A percentile compares a stretch with the other conserved stretches of the same genome.
Conservation (phyloP, 805 yeast species). For the Hanseniaspora valbyensis region DNA sequence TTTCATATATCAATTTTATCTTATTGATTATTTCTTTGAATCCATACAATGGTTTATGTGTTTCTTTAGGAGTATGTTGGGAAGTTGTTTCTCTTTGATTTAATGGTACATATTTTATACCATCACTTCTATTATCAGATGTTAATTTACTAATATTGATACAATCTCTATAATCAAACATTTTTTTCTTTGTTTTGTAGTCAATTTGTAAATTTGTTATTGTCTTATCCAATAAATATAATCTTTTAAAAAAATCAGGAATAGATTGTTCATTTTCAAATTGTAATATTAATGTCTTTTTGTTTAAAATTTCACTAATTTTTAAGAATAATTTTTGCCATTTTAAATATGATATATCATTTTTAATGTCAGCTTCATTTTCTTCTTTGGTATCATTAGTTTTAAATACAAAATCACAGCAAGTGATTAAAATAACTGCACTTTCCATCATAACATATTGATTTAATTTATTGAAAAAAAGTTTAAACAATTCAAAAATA, state of each 20-base stretch:
- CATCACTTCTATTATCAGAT: too few relatives aligned
- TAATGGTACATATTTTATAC: neutral
- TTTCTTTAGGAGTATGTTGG: neutral
- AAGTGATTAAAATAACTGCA: neutral
- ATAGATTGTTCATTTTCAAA: neutral
- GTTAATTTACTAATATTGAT: neutral
- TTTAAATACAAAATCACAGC: neutral
- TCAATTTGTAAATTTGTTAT: neutral
- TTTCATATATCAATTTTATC: neutral
- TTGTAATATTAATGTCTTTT: neutral
- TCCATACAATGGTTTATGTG: conserved; percentile 9
- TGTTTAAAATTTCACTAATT: neutral
- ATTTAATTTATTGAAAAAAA: too few relatives aligned
- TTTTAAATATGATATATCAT: neutral
- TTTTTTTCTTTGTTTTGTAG: neutral
- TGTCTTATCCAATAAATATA: neutral
- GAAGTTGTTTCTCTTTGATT: neutral
- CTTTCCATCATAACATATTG: too few relatives aligned
- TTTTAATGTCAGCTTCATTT: neutral
- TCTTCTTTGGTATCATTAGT: neutral
- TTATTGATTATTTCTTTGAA: neutral
- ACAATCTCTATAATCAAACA: conserved; percentile 8
- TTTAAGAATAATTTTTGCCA: neutral
- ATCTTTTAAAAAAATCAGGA: conserved; percentile 4
- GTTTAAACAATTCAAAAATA: too few relatives aligned